These are phyloP conservation scores for Myxozyma vanderwaltii DNA, from an alignment of 805 yeast species.

Conservation along the genomic window DNA sequence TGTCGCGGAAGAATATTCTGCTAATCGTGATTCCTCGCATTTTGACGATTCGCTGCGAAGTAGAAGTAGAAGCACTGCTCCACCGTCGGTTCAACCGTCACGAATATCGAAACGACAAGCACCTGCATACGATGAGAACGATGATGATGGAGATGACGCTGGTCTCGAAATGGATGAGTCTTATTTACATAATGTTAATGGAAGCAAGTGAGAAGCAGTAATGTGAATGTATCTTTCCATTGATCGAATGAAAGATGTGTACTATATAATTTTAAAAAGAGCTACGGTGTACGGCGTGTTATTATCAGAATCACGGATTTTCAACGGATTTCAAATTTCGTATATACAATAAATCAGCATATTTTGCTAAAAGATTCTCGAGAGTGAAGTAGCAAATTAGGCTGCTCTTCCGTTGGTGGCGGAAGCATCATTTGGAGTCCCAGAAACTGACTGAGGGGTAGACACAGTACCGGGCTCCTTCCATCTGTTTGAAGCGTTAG, in stretches of 20 bases:
- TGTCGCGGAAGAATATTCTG: neutral
- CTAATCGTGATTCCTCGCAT: neutral
- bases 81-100: neutral
- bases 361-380: too few species aligned
- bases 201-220: neutral
- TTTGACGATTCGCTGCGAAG: slow-evolving; percentile 5
- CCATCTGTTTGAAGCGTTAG: too few species aligned
- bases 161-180: slow-evolving; percentile 27
- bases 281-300: too few species aligned
- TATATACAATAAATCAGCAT: neutral
- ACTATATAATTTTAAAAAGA: too few species aligned
- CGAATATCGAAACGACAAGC: neutral
- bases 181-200: slow-evolving; percentile 8
- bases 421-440: slow-evolving; percentile 1
- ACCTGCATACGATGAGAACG: slow-evolving; percentile 15
- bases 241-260: too few species aligned
- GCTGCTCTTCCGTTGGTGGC: neutral
- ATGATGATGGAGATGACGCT: slow-evolving; percentile 18
- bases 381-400: too few species aligned
- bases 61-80: slow-evolving; percentile 9
- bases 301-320: too few species aligned
- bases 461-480: slow-evolving; percentile 30
- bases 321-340: too few species aligned
- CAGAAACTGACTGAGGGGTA: slow-evolving; percentile 18
- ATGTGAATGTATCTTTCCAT: too few species aligned